Conservation (phyloP, 768 basidiomycete species). For the Podaxis sp. region DNA sequence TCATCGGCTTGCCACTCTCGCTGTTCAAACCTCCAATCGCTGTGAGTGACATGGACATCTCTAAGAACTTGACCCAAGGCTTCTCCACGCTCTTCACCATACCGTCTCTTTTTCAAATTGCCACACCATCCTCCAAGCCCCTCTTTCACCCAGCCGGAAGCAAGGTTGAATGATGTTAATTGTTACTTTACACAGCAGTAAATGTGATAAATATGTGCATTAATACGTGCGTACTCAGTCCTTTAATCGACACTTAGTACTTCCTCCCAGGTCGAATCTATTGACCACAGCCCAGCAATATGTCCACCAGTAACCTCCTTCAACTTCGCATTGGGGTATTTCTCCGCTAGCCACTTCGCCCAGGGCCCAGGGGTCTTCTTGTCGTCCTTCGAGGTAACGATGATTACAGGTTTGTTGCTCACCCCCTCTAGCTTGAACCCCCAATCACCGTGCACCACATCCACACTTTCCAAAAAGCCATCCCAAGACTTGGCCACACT, state of each 20-base stretch:
- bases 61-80: no score
- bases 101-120: constrained; percentile 1
- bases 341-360: constrained; percentile 47
- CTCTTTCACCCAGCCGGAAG: not conserved
- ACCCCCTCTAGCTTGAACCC: constrained; percentile 43
- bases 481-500: constrained; percentile 53
- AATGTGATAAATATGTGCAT: no score
- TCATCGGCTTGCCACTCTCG: no score
- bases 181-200: not conserved
- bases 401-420: constrained; percentile 45
- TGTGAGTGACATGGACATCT: no score
- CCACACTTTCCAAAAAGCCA: constrained; percentile 45
- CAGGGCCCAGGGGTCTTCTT: constrained; percentile 37
- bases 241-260: constrained; percentile 26
- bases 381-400: constrained; percentile 46
- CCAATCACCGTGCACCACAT: constrained; percentile 52
- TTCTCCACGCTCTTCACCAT: not conserved
- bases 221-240: not conserved
- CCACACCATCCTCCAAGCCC: not conserved
- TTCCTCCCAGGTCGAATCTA: constrained; percentile 45
- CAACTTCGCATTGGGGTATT: constrained; percentile 43
- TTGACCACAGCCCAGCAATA: constrained; percentile 41
- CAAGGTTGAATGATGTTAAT: not conserved
- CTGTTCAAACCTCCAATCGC: no score
- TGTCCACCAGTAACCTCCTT: constrained; percentile 50